Evolutionary conservation across 2,329 filamentous ascomycete genomes (phyloP), one percentile per base, ranked within the genome.

Genomic region (Diaporthe sp.): DNA sequence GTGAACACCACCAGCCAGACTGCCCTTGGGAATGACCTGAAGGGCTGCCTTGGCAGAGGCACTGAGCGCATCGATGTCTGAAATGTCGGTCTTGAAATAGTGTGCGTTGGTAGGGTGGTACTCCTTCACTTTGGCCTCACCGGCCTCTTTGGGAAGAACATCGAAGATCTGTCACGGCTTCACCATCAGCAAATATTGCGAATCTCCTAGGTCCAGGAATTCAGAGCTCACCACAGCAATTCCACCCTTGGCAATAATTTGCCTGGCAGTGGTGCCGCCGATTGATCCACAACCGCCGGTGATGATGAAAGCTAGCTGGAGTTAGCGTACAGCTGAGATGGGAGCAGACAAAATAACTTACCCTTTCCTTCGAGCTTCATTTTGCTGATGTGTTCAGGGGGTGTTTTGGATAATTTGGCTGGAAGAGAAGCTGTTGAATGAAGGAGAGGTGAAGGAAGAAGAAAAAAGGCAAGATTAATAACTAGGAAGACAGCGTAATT

Each of bases 341-440:
- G 8, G 19, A 37, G 5, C 31, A 4, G 31, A n/a, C 19, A 3
- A 6, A 6, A 2, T 22, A 37, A 58, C 31, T 37, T 58, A 58
- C 55, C 55, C 55, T 58, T 58, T 9, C 55, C 55, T 13, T 58
- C 55, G 55, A 58, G 55, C 55, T 58, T 58, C 55, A 58, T 58
- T 12, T 37, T 58, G 55, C 28, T 31, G 31, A 31, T 28, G 25
- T 22, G 8, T 12, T 22, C 9, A 3, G 10, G 1, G 0, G 37
- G 4, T n/a, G 34, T n/a, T 37, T 37, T 17, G 51, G 8, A 13
- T 10, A 22, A 37, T 12, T 37, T 37, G 6, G 10, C 19, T 37
- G 17, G 31, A 46, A 46, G 9, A n/a, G 17, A 37, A 37, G 31
- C 9, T 37, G 17, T 12, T 58, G 17, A 3, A 58, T 37, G 17